Conservation (phyloP, 176 grass and related monocot genomes). For the Tuctoria greenei region DNA sequence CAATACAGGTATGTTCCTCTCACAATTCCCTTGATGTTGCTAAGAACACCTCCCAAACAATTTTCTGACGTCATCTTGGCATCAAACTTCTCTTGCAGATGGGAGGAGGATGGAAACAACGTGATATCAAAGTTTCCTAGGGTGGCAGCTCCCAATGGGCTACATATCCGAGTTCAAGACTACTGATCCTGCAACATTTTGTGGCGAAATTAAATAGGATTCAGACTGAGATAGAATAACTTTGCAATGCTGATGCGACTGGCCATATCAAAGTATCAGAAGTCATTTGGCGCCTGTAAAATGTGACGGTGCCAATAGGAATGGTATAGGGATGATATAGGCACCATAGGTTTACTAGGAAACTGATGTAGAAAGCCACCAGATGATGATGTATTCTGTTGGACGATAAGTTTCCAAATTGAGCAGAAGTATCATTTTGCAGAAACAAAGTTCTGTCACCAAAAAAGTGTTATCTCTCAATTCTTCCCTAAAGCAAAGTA, state of each 20-base stretch:
- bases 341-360: conserved; percentile 39
- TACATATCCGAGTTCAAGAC: conserved; percentile 70
- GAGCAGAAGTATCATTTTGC: conserved; percentile 12
- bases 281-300: conserved; percentile 42
- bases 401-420: conserved; percentile 25
- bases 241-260: conserved; percentile 24
- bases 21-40: background rate
- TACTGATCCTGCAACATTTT: conserved; percentile 49
- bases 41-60: background rate
- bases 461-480: background rate
- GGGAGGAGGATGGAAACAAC: conserved; percentile 78
- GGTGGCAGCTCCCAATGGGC: conserved; percentile 86
- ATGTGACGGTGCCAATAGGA: conserved; percentile 30
- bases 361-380: conserved; percentile 26
- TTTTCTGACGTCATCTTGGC: conserved; percentile 11
- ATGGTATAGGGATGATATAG: conserved; percentile 37
- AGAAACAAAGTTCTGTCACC: background rate
- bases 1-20: conserved; percentile 64
- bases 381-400: conserved; percentile 45
- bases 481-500: background rate
- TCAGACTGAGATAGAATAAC: conserved; percentile 31
- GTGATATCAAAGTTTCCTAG: conserved; percentile 83
- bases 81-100: conserved; percentile 52
- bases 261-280: conserved; percentile 30
- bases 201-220: conserved; percentile 40